Evolutionary conservation across 2,329 filamentous ascomycete species (phyloP), one percentile per base, ranked within the genome.

Genomic region (Dothideomycetes sp.): DNA sequence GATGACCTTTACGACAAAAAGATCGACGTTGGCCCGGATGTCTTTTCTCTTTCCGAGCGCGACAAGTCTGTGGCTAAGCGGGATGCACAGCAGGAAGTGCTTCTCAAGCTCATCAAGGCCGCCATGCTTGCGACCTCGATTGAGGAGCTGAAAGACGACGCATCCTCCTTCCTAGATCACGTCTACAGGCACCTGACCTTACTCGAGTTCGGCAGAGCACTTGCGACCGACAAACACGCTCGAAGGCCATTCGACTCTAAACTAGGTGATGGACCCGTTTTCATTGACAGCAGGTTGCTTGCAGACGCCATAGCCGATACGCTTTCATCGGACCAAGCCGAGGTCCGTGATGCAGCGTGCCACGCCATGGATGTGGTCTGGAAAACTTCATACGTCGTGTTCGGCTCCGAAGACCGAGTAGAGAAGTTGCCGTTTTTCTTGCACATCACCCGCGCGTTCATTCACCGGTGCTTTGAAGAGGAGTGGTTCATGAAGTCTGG

Each of bases 401-500:
- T 96, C 48, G 88, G 88, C 3, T 77, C 76, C 1, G 68, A 79
- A 30, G 73, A 72, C 16, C 74, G 82, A 38, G 79, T 88, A 22
- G 77, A 84, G 24, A 79, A 78, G 41, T 70, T 98, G 7, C 77
- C 81, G 1, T 85, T 98, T 61, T 98, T 98, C 63, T 73, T 72
- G 43, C 80, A 89, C 52, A 69, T 98, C 4, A 81, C 82, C 30
- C 82, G 78, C 44, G 80, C 79, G 1, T 94, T 96, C 57, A 91
- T 85, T 51, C 91, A 98, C 57, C 87, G 85, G 48, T 98, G 91
- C 58, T 88, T 95, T 52, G 87, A 91, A 52, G 89, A 98, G 58
- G 91, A 98, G 53, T 99, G 93, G 91, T 98, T 94, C 55, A 88
- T 88, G 38, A 98, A 99, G 62, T 84, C 87, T 29, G 91, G 89